Evolutionary conservation across 2,329 filamentous ascomycete genomes (phyloP).

Genomic region (Botryotinia calthae): DNA sequence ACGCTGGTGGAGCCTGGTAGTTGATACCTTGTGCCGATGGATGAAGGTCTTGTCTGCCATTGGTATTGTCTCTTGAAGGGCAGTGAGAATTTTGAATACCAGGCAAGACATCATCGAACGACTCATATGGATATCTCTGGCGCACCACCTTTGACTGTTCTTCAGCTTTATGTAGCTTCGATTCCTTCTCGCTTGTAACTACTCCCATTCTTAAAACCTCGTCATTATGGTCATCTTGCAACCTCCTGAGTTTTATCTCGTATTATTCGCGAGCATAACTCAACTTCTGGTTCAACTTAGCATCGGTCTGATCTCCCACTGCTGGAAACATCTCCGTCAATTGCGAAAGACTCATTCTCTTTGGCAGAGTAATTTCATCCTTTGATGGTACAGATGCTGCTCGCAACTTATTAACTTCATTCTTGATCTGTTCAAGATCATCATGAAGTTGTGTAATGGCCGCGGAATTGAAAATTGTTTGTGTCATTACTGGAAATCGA

Average conservation of each 20-base stretch:
- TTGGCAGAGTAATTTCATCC: neutral
- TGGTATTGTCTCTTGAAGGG: no score
- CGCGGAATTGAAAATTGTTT: neutral
- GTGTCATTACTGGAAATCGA: constrained; percentile 1
- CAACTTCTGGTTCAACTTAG: neutral
- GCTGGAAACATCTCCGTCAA: neutral
- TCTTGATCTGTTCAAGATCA: constrained; percentile 14
- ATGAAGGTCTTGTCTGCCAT: neutral
- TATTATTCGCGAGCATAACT: neutral
- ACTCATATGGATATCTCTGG: neutral
- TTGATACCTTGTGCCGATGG: neutral
- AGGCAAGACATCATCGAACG: neutral
- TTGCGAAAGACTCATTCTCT: neutral
- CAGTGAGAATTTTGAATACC: neutral
- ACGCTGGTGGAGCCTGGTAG: neutral
- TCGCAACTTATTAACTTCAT: neutral
- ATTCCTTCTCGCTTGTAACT: neutral
- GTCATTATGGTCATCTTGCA: neutral
- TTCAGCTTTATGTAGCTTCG: neutral
- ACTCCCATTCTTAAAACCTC: neutral
- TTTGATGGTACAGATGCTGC: neutral
- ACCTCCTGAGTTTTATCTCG: neutral
- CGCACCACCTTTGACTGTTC: neutral
- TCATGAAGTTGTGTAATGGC: constrained; percentile 6
- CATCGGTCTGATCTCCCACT: neutral